Evolutionary conservation across 106 monocot genomes (phyloP).

Genomic region (Platanthera guangdongensis): DNA sequence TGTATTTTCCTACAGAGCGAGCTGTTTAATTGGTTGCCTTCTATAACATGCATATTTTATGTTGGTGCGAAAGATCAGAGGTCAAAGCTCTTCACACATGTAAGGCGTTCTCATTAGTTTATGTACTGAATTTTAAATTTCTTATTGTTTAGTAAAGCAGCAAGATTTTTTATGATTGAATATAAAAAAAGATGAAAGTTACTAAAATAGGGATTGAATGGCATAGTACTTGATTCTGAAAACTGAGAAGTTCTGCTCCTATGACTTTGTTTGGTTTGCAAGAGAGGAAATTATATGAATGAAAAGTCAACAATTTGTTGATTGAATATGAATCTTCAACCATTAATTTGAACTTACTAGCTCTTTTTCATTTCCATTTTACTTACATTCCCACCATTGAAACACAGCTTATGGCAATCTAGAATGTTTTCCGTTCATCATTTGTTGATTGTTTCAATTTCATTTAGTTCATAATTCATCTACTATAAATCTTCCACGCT

Average conservation of each 20-base stretch:
- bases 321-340: background rate
- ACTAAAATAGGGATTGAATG: background rate
- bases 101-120: slow-evolving; percentile 19
- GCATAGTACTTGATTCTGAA: background rate
- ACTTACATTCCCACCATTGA: background rate
- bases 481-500: no score
- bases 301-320: background rate
- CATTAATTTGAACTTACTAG: background rate
- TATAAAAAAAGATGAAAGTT: background rate
- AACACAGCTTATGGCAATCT: background rate
- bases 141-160: background rate
- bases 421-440: background rate
- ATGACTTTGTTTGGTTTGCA: background rate
- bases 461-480: no score
- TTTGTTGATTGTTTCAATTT: no score
- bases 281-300: background rate
- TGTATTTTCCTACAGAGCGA: slow-evolving; percentile 60
- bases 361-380: background rate
- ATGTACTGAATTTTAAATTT: background rate
- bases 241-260: background rate
- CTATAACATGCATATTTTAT: slow-evolving; percentile 85
- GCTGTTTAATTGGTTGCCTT: slow-evolving; percentile 85
- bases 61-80: slow-evolving; percentile 88
- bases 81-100: slow-evolving; percentile 70
- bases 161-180: background rate